Conservation (phyloP, 2,329 filamentous ascomycete species). For the Eurotiales sp. region DNA sequence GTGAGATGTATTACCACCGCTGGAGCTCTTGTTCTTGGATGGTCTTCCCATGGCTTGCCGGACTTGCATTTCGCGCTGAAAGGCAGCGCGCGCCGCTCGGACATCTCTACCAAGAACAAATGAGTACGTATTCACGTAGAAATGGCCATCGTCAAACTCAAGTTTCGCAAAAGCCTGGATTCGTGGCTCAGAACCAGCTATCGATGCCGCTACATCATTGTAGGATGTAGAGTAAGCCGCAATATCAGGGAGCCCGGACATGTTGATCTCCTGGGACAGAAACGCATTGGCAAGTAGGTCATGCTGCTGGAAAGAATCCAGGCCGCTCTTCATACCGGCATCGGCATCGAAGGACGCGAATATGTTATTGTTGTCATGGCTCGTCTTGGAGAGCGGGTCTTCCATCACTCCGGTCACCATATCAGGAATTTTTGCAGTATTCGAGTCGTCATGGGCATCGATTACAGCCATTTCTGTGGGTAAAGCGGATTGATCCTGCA, state of each 20-base stretch:
- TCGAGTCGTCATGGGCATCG: neutral
- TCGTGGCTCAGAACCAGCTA: constrained; percentile 39
- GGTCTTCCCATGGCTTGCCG: constrained; percentile 35
- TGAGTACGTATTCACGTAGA: constrained; percentile 61
- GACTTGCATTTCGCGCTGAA: constrained; percentile 41
- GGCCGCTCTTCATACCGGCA: constrained; percentile 29
- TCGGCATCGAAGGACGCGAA: constrained; percentile 34
- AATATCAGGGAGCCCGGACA: constrained; percentile 23
- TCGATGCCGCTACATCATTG: constrained; percentile 30
- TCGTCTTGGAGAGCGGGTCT: constrained; percentile 29
- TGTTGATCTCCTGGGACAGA: constrained; percentile 29
- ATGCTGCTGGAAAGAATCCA: constrained; percentile 38
- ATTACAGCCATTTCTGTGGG: neutral
- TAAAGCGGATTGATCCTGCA: neutral
- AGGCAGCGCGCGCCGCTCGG: constrained; percentile 46
- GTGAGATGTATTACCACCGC: constrained; percentile 41
- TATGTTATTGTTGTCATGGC: constrained; percentile 29
- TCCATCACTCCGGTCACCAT: constrained; percentile 30
- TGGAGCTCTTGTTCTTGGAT: constrained; percentile 45
- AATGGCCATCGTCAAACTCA: constrained; percentile 62
- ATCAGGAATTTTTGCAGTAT: constrained; percentile 19
- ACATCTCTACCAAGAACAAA: constrained; percentile 62
- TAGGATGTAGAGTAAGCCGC: constrained; percentile 29
- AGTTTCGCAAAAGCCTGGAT: constrained; percentile 62
- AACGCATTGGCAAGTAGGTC: constrained; percentile 38